Conservation (phyloP, 106 monocot species). For the Iris macrosiphon region DNA sequence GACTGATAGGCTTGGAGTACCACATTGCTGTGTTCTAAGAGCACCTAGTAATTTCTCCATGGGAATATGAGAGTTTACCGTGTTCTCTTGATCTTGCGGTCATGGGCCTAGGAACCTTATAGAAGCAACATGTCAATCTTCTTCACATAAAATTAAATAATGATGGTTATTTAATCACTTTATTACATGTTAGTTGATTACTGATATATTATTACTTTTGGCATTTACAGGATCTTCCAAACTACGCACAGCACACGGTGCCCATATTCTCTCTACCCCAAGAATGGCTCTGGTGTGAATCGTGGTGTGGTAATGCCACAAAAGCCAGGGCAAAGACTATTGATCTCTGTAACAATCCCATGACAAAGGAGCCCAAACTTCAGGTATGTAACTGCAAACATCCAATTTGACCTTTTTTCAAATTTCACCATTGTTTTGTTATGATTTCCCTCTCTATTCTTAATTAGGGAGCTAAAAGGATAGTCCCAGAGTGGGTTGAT, state of each 20-base stretch:
- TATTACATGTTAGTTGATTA: too few relatives aligned
- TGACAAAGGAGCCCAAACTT: slow-evolving; percentile 99
- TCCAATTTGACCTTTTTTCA: background rate
- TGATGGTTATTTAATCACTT: too few relatives aligned
- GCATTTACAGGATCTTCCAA: slow-evolving; percentile 83
- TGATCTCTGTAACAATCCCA: slow-evolving; percentile 97
- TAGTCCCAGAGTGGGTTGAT: slow-evolving; percentile 80
- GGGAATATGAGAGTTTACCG: too few relatives aligned
- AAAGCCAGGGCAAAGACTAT: slow-evolving; percentile 93
- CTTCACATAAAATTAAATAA: too few relatives aligned
- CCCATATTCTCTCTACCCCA: slow-evolving; percentile 98
- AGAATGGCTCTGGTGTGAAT: slow-evolving; percentile 99
- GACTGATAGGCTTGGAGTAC: too few relatives aligned
- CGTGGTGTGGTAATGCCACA: slow-evolving; percentile 98
- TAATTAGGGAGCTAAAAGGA: slow-evolving; percentile 83
- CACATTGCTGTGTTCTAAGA: too few relatives aligned
- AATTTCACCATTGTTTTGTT: background rate
- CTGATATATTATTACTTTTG: background rate
- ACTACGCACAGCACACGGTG: slow-evolving; percentile 95
- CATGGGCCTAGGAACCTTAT: too few relatives aligned
- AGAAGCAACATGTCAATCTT: too few relatives aligned
- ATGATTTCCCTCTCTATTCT: background rate
- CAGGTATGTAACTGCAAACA: slow-evolving; percentile 33
- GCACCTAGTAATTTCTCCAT: too few relatives aligned
- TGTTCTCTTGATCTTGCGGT: too few relatives aligned